A percentile compares a stretch with the other conserved stretches of the same genome.
These are phyloP conservation scores for Ophiostoma ips DNA, from an alignment of 2,329 filamentous ascomycete genomes.

Conservation along the genomic window DNA sequence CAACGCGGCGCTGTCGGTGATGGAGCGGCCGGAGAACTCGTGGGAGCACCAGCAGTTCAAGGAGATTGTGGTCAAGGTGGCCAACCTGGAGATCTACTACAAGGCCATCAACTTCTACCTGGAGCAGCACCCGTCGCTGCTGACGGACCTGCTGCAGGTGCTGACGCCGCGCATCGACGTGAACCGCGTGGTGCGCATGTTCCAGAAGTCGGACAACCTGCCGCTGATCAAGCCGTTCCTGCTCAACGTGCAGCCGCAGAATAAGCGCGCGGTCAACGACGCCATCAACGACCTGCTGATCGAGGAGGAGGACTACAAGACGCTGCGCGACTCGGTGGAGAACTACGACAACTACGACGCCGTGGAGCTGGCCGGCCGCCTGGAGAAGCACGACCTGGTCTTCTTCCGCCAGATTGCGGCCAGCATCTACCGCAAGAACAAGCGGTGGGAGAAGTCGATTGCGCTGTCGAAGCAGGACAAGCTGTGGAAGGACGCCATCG, in stretches of 20 bases:
- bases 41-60: slow-evolving; percentile 99
- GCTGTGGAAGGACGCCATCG: slow-evolving; percentile 97
- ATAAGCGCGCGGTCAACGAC: slow-evolving; percentile 96
- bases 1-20: slow-evolving; percentile 92
- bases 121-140: slow-evolving; percentile 84
- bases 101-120: slow-evolving; percentile 93
- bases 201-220: slow-evolving; percentile 95
- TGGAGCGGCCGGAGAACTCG: slow-evolving; percentile 91
- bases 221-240: slow-evolving; percentile 98
- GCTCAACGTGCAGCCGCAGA: slow-evolving; percentile 87
- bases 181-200: slow-evolving; percentile 98
- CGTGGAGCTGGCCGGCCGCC: slow-evolving; percentile 74
- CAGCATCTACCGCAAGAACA: slow-evolving; percentile 98
- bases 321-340: slow-evolving; percentile 88
- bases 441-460: slow-evolving; percentile 99
- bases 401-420: slow-evolving; percentile 99
- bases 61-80: slow-evolving; percentile 94
- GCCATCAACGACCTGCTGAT: slow-evolving; percentile 96
- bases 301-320: slow-evolving; percentile 99
- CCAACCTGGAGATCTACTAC: slow-evolving; percentile 98
- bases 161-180: slow-evolving; percentile 92
- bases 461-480: slow-evolving; percentile 97
- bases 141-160: slow-evolving; percentile 89
- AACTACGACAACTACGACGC: slow-evolving; percentile 99
- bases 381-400: slow-evolving; percentile 95